Evolutionary conservation across 345 rosid genomes (phyloP).

Genomic region (Pistacia integerrima): DNA sequence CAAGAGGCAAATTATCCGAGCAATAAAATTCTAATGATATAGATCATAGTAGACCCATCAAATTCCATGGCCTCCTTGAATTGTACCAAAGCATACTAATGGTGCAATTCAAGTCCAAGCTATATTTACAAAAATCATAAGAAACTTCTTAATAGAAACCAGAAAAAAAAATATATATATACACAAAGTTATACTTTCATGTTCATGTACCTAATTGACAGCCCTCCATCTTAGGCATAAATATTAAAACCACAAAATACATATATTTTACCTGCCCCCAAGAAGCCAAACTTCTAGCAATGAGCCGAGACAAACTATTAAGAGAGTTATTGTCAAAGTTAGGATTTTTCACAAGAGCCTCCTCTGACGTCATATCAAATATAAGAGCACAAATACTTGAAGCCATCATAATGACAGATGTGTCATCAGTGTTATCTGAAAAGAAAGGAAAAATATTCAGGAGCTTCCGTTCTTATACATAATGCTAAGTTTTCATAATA

Average conservation of each 20-base stretch:
- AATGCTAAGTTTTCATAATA: too few species aligned
- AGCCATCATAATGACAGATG: conserved; percentile 67
- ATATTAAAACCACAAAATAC: not conserved
- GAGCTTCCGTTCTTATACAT: not conserved
- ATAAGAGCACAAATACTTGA: conserved; percentile 73
- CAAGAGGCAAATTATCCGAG: conserved; percentile 1
- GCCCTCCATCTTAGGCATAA: not conserved
- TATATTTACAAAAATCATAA: too few species aligned
- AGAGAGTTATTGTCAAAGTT: conserved; percentile 41
- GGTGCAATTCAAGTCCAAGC: too few species aligned
- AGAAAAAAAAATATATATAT: not conserved
- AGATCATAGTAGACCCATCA: not conserved
- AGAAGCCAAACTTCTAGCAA: conserved; percentile 60
- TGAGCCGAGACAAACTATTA: conserved; percentile 42
- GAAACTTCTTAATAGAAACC: not conserved
- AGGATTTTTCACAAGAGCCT: conserved; percentile 58
- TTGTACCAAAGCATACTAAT: not conserved
- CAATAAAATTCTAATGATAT: not conserved
- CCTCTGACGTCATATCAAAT: conserved; percentile 73
- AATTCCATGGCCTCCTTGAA: not conserved
- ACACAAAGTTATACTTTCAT: not conserved
- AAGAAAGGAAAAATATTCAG: conserved; percentile 10
- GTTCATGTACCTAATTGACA: not conserved
- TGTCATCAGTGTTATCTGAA: conserved; percentile 54
- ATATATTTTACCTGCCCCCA: conserved; percentile 44